A percentile compares a stretch with the other conserved stretches of the same genome.
These are phyloP conservation scores for Septoria petroselini DNA, from an alignment of 2,329 filamentous ascomycete species.

Conservation along the genomic window DNA sequence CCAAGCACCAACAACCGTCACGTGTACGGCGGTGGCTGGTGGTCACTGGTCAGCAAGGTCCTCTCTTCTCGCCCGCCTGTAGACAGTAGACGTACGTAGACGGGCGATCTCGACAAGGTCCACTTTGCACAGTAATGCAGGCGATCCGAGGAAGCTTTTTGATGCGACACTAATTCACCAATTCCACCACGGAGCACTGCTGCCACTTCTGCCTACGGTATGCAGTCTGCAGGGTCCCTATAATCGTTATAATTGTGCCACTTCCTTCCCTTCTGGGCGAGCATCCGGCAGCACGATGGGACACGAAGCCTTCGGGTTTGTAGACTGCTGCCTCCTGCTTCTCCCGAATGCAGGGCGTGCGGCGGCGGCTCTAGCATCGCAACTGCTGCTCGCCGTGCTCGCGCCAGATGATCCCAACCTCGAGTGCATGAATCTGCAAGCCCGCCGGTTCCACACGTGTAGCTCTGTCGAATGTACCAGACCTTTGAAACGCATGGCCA, in stretches of 20 bases:
- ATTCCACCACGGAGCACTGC: neutral
- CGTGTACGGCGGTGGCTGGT: too few species aligned
- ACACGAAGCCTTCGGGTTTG: too few species aligned
- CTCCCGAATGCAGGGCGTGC: slow-evolving; percentile 5
- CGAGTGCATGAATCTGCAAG: slow-evolving; percentile 5
- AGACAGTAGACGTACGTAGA: too few species aligned
- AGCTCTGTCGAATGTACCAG: slow-evolving; percentile 7
- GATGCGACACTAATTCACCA: slow-evolving; percentile 6
- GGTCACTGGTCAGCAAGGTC: too few species aligned
- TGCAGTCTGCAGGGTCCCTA: slow-evolving; percentile 18
- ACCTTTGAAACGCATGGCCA: slow-evolving; percentile 6
- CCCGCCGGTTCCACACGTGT: neutral
- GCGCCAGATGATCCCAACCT: slow-evolving; percentile 13
- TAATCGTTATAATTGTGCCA: neutral
- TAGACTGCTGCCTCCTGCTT: slow-evolving; percentile 6
- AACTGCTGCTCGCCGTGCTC: slow-evolving; percentile 15
- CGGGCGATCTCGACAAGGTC: slow-evolving; percentile 3
- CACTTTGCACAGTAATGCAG: slow-evolving; percentile 1
- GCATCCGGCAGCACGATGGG: too few species aligned
- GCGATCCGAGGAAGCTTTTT: slow-evolving; percentile 3
- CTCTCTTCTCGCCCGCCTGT: slow-evolving; percentile 1
- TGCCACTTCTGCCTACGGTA: neutral
- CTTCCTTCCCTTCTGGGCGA: neutral
- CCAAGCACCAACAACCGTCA: too few species aligned
- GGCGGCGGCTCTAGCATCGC: slow-evolving; percentile 8